Evolutionary conservation across 371 early-diverging fungal species (phyloP), one percentile per base, ranked within the genome.

Genomic region (Batkoa obscura): DNA sequence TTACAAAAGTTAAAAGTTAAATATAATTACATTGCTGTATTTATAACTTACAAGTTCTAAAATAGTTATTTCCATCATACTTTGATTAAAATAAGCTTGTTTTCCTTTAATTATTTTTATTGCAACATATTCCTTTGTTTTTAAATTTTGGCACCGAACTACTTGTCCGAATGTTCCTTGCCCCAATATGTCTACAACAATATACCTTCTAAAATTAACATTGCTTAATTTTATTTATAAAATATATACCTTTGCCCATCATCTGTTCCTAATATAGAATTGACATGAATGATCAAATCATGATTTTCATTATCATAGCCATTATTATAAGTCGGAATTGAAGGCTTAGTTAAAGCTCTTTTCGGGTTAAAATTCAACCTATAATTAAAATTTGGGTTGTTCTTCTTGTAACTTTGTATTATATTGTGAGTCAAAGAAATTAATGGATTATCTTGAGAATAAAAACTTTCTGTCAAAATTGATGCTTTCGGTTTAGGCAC

Each of bases 131-230:
- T 71, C 72, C 30, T 90, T 88, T 0, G 83, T 79, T 61, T 85
- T 84, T 72, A 94, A 92, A 66, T 94, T 93, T 36, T 76, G 78
- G 55, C 91, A 92, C 59, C 88, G 86, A 48, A 91, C 78, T 0
- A 98, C 98, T 64, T 97, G 94, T 8, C 99, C 98, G 72, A 97
- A 99, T 1, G 94, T 91, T 1, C 99, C 99, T 66, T 88, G 85
- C 41, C 99, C 99, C 1, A 99, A 68, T 37, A 84, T 68, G 12
- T 83, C 84, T 38, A 91, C 43, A 30, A 96, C 74, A 63, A 94
- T 92, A 65, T 92, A 96, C 0, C 97, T 50, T 5, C 12, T 5
- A 36, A 36, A 34, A 31, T 4, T n/a, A 8, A 31, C 13, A 12
- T 50, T 31, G 6, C 3, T 4, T 10, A 34, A 47, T 34, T 33